Base-by-base conservation (phyloP, 2,329 filamentous ascomycete genomes). In the Fusarium sp. region DNA sequence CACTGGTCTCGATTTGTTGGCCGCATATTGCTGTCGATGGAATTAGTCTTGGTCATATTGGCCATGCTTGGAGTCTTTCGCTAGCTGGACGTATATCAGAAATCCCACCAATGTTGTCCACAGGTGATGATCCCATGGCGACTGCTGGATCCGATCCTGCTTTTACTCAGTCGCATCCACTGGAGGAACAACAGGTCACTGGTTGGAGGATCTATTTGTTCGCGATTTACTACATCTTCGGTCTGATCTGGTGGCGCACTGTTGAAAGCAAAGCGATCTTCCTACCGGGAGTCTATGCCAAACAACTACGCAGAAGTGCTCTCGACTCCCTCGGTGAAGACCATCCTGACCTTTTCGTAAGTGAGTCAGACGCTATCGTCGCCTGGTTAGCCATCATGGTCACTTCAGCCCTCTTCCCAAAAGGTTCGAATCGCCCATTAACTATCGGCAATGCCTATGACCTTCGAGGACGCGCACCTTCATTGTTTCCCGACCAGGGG, bases 1-100 rank as follows among this genome's bases (percentile, higher is more conserved):
- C 65, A n/a, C 58, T 68, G 25, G 52, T 68, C 6, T 66, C 63
- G 3, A 32, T 68, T 4, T 68, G 56, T 8, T 66, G 63, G 63
- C 53, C 63, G 3, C 65, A 67, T 10, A 55, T 55, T 20, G 34
- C 57, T 20, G 53, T 54, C 1, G 65, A 68, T 27, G 57, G 46
- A 5, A 52, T 55, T n/a, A 66, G 57, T 6, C 51, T 67, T 0
- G 57, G 47, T 4, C 46, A 52, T 15, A 24, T 67, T 14, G 45
- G 56, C 38, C 6, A 25, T 24, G 65, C 63, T 14, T 68, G 65
- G 63, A 57, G 47, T 44, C 58, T 67, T 30, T 38, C 43, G 4
- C 57, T 68, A 5, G 58, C 47, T 2, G 63, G 53, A 8, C 52
- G 52, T 6, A 40, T 43, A 12, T 47, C 43, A 1, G 44, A 59